Conservation (phyloP, 805 yeast genomes). For the Sugiyamaella qingdaonensis region DNA sequence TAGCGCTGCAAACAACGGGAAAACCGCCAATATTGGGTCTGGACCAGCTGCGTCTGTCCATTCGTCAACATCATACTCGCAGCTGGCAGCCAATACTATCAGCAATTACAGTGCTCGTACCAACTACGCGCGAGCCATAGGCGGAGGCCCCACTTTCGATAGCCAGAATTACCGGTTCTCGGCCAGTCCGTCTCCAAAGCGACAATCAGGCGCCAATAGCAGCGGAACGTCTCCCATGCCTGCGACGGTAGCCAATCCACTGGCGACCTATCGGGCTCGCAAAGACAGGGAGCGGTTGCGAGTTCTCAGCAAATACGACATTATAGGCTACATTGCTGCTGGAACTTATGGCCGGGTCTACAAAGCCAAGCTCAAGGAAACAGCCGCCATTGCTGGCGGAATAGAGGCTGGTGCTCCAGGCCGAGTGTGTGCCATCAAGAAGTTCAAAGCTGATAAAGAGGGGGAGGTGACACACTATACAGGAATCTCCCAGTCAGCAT, state of each 20-base stretch:
- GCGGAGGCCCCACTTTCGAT: not conserved
- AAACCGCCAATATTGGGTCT: too few species aligned
- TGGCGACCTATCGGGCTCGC: conserved; percentile 50
- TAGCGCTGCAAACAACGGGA: too few species aligned
- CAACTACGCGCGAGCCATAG: not conserved
- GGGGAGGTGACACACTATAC: conserved; percentile 87
- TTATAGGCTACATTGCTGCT: conserved; percentile 94
- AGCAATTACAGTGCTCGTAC: not conserved
- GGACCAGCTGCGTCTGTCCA: too few species aligned
- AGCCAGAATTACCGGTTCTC: not conserved
- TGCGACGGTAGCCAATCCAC: conserved; percentile 30
- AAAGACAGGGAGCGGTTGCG: conserved; percentile 63
- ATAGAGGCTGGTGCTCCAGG: not conserved
- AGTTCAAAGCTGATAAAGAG: conserved; percentile 90
- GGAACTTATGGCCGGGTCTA: conserved; percentile 95
- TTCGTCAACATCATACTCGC: too few species aligned
- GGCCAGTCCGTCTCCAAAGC: not conserved
- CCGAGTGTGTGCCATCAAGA: conserved; percentile 77
- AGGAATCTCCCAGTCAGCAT: conserved; percentile 93
- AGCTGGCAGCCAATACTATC: not conserved
- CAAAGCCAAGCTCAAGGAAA: conserved; percentile 62
- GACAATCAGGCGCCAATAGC: not conserved
- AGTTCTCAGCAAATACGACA: conserved; percentile 80
- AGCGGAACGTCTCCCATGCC: conserved; percentile 11
- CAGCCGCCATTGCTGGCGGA: conserved; percentile 12